Base-by-base conservation (phyloP, 371 early-diverging fungal genomes). In the Phascolomyces articulosus region DNA sequence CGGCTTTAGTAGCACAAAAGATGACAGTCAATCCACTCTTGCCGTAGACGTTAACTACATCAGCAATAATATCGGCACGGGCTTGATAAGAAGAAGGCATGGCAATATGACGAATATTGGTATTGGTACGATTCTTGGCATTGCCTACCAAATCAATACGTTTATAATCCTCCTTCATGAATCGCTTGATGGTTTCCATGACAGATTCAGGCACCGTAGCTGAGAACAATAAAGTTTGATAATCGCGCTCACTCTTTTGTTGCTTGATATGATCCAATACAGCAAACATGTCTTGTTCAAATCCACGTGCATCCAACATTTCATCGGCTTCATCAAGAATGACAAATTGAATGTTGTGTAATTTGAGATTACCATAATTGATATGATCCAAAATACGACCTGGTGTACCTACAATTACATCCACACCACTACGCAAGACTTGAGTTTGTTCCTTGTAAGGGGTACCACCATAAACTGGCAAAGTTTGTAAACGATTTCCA, bases 251-350 rank as follows among this genome's bases (percentile, higher is more conserved):
- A 3, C 61, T 70, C 82, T 92, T 94, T 77, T 92, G 95, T 68
- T 87, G 87, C 73, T 88, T 81, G 27, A 93, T 87, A 31, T 81
- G 72, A 63, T 93, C 87, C 21, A 96, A 79, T 34, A 93, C 87
- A 64, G 91, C 91, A 61, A 96, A 94, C 92, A 98, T 93, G 61
- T 92, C 93, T 29, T 93, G 93, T 49, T 93, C 91, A 80, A 98
- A 99, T 48, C 98, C 99, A 77, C 96, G 92, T 51, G 79, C 83
- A 79, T 98, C 98, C 71, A 98, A 86, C 94, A 91, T 91, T 71
- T 92, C 92, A 79, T 99, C 99, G 8, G 97, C 97, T 81, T 99
- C 99, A 74, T 99, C 99, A 60, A 99, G 70, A 66, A 91, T 86
- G 56, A 95, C 80, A 70, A 93, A 95, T 44, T 83, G 78, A 47